phyloP scores from a whole-genome alignment of 2,329 filamentous ascomycete genomes.

The Epichloe hybrida region DNA sequence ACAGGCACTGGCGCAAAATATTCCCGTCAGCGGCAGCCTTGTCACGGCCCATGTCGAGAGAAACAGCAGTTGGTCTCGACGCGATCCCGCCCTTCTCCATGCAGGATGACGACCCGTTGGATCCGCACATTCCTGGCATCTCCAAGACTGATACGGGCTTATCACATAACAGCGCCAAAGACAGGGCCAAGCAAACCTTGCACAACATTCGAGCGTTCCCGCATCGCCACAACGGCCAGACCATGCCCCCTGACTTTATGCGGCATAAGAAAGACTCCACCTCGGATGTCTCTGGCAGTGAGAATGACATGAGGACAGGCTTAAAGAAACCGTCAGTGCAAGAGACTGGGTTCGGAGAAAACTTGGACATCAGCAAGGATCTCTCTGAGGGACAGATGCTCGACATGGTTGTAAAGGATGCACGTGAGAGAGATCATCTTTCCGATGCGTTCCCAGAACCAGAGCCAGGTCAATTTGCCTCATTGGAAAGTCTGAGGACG shows the following conservation, averaged over 20 bases:
- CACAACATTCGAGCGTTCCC: conserved; percentile 40
- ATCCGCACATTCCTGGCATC: conserved; percentile 12
- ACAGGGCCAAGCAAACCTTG: conserved; percentile 46
- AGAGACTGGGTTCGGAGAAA: conserved; percentile 26
- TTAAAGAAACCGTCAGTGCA: conserved; percentile 17
- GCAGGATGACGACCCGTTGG: conserved; percentile 11
- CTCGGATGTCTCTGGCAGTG: conserved; percentile 49
- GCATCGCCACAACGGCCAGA: conserved; percentile 39
- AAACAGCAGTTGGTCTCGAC: conserved; percentile 15
- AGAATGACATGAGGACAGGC: conserved; percentile 28
- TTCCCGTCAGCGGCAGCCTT: conserved; percentile 35
- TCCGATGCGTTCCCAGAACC: conserved; percentile 17
- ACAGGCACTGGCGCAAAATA: conserved; percentile 61
- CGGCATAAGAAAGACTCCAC: conserved; percentile 35
- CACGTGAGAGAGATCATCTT: conserved; percentile 25
- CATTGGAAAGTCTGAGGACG: conserved; percentile 15
- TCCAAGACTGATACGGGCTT: conserved; percentile 25
- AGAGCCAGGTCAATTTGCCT: conserved; percentile 17
- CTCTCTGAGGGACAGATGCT: conserved; percentile 49
- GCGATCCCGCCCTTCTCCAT: conserved; percentile 14
- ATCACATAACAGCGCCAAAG: conserved; percentile 39
- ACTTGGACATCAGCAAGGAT: conserved; percentile 34
- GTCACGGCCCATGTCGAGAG: conserved; percentile 18
- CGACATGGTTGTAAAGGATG: conserved; percentile 44
- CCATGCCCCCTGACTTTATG: conserved; percentile 34